phyloP scores from a whole-genome alignment of 257 asterid genomes.

The Primulina huaijiensis region DNA sequence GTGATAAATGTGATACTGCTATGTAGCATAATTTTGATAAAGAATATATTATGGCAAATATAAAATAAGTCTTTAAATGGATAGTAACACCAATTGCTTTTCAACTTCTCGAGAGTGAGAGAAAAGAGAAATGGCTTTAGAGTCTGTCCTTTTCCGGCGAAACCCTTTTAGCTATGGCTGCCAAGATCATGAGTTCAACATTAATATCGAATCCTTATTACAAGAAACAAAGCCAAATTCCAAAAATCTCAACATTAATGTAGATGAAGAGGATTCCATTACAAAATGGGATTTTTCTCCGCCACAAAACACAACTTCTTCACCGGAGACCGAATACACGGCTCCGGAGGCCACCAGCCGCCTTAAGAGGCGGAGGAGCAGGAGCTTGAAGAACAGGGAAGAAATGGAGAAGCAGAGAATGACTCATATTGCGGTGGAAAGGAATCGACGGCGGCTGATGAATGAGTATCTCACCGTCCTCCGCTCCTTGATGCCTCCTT shows the following conservation, averaged over 20 bases:
- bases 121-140: slow-evolving; percentile 46
- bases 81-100: slow-evolving; percentile 13
- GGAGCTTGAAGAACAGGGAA: slow-evolving; percentile 58
- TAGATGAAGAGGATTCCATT: neutral
- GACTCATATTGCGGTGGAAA: slow-evolving; percentile 84
- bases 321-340: too few relatives aligned
- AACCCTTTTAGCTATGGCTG: slow-evolving; percentile 35
- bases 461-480: slow-evolving; percentile 71
- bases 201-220: slow-evolving; percentile 21
- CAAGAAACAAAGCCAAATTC: slow-evolving; percentile 24
- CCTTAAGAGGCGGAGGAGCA: slow-evolving; percentile 52
- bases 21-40: too few relatives aligned
- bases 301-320: neutral
- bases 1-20: too few relatives aligned
- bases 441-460: slow-evolving; percentile 83
- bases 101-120: slow-evolving; percentile 1
- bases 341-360: slow-evolving; percentile 10
- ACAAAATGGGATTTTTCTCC: slow-evolving; percentile 33
- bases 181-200: slow-evolving; percentile 16
- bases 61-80: slow-evolving; percentile 39
- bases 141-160: slow-evolving; percentile 48
- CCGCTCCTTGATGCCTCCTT: slow-evolving; percentile 78
- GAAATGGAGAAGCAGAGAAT: slow-evolving; percentile 76
- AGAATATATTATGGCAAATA: too few relatives aligned
- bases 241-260: neutral